These are phyloP conservation scores for Daldinia eschscholtzii DNA, from an alignment of 2,329 filamentous ascomycete species.

Conservation along the genomic window DNA sequence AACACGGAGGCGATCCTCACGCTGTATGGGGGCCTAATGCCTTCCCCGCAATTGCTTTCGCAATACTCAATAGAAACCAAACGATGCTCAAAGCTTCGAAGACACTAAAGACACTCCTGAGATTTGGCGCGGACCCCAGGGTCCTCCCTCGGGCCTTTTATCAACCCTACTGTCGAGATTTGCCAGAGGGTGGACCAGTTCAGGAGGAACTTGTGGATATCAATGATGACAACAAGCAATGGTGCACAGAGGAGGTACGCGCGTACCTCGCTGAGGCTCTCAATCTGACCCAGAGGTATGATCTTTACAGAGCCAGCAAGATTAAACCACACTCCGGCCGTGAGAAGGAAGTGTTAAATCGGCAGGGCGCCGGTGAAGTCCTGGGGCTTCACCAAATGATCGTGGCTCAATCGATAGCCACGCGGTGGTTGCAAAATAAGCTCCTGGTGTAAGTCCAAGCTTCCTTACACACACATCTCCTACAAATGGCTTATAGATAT, in stretches of 20 bases:
- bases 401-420: neutral
- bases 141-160: constrained; percentile 41
- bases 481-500: neutral
- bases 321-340: neutral
- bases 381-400: constrained; percentile 1
- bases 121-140: constrained; percentile 26
- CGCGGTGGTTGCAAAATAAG: neutral
- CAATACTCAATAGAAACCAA: neutral
- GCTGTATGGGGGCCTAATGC: neutral
- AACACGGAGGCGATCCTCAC: constrained; percentile 1
- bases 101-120: neutral
- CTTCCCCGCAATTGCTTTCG: neutral
- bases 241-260: neutral
- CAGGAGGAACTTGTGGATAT: constrained; percentile 26
- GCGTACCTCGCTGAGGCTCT: neutral
- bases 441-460: neutral
- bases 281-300: neutral
- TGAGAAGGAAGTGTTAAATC: constrained; percentile 1
- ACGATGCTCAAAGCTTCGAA: neutral
- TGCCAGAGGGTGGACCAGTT: constrained; percentile 32
- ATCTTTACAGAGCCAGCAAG: constrained; percentile 3
- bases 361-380: neutral
- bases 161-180: constrained; percentile 34
- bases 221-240: neutral
- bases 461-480: neutral